phyloP scores from a whole-genome alignment of 139 green algal genomes.

The Marvania coccoides region DNA sequence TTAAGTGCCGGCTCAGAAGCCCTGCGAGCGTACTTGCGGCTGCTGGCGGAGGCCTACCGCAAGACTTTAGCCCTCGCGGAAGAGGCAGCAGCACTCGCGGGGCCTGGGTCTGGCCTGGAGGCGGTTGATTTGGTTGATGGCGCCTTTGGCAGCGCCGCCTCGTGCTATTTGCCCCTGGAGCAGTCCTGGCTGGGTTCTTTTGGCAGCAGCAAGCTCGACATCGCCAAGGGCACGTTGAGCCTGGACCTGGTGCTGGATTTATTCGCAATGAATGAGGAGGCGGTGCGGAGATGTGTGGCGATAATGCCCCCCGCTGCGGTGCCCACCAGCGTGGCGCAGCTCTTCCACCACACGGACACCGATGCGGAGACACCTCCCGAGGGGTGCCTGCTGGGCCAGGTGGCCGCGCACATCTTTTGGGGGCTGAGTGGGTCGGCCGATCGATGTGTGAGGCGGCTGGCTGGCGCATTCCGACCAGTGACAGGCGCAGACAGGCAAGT shows the following conservation, averaged over 20 bases:
- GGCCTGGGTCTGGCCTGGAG: not conserved
- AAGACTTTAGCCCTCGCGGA: constrained; percentile 30
- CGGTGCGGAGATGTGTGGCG: constrained; percentile 24
- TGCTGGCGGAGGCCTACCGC: constrained; percentile 44
- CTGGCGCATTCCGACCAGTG: constrained; percentile 6
- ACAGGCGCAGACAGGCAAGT: not conserved
- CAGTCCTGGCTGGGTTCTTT: constrained; percentile 40
- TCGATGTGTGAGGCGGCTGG: not conserved
- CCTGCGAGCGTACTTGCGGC: constrained; percentile 35
- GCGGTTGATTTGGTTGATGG: constrained; percentile 35
- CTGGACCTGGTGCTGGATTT: constrained; percentile 27
- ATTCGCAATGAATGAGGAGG: constrained; percentile 39
- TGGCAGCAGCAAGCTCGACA: constrained; percentile 3
- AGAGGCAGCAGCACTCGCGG: constrained; percentile 4
- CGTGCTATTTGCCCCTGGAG: constrained; percentile 39
- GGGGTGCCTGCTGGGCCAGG: constrained; percentile 51
- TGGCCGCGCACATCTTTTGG: constrained; percentile 32
- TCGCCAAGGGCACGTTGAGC: constrained; percentile 25
- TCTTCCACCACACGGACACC: constrained; percentile 53
- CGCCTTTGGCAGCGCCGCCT: constrained; percentile 30
- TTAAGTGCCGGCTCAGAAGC: not conserved
- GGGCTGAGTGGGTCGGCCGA: constrained; percentile 33
- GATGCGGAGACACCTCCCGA: not conserved
- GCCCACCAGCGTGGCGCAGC: constrained; percentile 19
- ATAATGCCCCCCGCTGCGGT: constrained; percentile 20